phyloP scores from a whole-genome alignment of 2,329 filamentous ascomycete species.

The Leptographium wingfieldii region DNA sequence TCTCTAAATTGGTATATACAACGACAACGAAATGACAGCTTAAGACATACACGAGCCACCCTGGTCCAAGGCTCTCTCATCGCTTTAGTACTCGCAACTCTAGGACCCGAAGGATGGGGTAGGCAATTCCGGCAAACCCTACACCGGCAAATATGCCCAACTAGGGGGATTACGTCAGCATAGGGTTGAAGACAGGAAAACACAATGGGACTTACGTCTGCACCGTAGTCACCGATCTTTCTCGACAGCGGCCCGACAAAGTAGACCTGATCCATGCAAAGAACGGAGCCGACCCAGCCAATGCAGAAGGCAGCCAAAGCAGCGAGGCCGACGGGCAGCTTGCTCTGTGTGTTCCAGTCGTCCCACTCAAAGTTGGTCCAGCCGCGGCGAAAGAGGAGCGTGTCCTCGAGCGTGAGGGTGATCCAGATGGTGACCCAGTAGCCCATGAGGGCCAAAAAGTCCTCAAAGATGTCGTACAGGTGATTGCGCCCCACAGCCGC shows the following conservation, averaged over 20 bases:
- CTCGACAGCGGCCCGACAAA: conserved; percentile 43
- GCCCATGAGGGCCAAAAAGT: conserved; percentile 58
- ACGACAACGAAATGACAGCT: too few relatives aligned
- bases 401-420: conserved; percentile 48
- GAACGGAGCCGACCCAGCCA: conserved; percentile 51
- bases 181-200: neutral
- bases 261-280: conserved; percentile 59
- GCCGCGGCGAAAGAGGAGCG: conserved; percentile 41
- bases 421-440: conserved; percentile 59
- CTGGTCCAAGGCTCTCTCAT: neutral
- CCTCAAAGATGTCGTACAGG: conserved; percentile 52
- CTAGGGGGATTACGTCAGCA: neutral
- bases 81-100: conserved; percentile 9
- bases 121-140: conserved; percentile 14
- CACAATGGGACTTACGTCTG: conserved; percentile 6
- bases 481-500: conserved; percentile 48
- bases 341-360: conserved; percentile 44
- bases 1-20: neutral
- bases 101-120: conserved; percentile 13
- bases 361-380: conserved; percentile 43
- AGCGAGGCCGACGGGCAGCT: conserved; percentile 49
- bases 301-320: conserved; percentile 48
- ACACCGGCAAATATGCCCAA: conserved; percentile 16
- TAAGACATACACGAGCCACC: too few relatives aligned
- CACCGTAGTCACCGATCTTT: conserved; percentile 12